phyloP scores from a whole-genome alignment of 2,329 filamentous ascomycete genomes.

The Hymenoscyphus linearis region DNA sequence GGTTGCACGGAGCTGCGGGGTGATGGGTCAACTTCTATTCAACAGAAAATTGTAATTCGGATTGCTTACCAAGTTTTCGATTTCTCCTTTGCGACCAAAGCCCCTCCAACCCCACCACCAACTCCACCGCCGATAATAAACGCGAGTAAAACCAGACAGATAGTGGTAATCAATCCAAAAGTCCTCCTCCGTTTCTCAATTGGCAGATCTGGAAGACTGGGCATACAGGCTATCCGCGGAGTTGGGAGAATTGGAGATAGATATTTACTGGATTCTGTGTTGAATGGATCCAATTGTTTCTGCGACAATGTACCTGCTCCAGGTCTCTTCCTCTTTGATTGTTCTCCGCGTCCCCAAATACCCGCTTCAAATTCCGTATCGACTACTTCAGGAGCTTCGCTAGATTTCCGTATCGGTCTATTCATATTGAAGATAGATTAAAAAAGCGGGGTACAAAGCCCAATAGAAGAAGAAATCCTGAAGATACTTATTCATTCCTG shows the following conservation, averaged over 20 bases:
- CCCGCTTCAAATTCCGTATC: background rate
- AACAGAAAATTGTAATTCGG: background rate
- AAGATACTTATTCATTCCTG: background rate
- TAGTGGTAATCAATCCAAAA: conserved; percentile 8
- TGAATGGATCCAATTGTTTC: conserved; percentile 8
- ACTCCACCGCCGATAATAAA: conserved; percentile 18
- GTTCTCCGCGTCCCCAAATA: conserved; percentile 1
- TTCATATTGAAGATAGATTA: background rate
- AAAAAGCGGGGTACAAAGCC: background rate
- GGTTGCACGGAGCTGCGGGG: background rate
- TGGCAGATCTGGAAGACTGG: background rate
- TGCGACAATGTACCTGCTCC: conserved; percentile 7
- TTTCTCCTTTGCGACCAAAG: conserved; percentile 11
- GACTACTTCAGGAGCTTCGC: conserved; percentile 10
- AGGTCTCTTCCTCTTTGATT: conserved; percentile 1
- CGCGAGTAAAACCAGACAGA: conserved; percentile 10
- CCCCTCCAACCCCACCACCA: conserved; percentile 16
- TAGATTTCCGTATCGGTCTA: conserved; percentile 8
- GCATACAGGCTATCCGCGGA: background rate
- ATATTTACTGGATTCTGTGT: conserved; percentile 6
- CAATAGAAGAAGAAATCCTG: background rate
- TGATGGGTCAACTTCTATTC: background rate
- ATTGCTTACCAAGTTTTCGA: conserved; percentile 6
- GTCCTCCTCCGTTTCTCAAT: background rate
- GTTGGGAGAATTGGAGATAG: background rate